These are phyloP conservation scores for Colletotrichum endophyticum DNA, from an alignment of 2,329 filamentous ascomycete species.

Conservation along the genomic window DNA sequence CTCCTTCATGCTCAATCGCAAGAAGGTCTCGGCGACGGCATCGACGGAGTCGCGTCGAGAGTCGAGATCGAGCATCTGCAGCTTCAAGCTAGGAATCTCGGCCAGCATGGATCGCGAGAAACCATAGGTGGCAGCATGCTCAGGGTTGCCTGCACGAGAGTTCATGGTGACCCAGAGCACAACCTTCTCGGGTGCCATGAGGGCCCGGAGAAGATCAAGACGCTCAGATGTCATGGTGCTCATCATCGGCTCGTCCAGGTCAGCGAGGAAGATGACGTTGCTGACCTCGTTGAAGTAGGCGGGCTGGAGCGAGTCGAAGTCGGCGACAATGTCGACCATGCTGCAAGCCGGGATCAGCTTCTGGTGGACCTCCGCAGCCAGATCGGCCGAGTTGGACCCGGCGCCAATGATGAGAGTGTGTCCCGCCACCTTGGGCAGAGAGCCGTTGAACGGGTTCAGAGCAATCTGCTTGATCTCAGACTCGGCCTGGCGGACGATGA, in stretches of 20 bases:
- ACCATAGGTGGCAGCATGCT: conserved; percentile 23
- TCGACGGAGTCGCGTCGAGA: background rate
- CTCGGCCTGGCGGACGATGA: conserved; percentile 42
- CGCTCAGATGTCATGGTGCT: conserved; percentile 35
- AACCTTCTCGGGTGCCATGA: conserved; percentile 19
- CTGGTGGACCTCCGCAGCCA: conserved; percentile 24
- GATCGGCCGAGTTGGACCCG: background rate
- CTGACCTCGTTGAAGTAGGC: conserved; percentile 20
- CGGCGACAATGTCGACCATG: conserved; percentile 17
- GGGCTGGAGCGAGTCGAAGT: conserved; percentile 28
- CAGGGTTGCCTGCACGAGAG: conserved; percentile 21
- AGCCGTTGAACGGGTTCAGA: conserved; percentile 18
- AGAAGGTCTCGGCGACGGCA: conserved; percentile 9
- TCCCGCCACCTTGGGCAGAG: conserved; percentile 18
- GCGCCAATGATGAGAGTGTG: conserved; percentile 38
- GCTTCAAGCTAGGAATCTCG: conserved; percentile 19
- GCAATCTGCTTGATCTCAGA: conserved; percentile 23
- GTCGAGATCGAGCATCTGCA: conserved; percentile 22
- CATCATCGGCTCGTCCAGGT: conserved; percentile 28
- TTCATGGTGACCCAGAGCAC: conserved; percentile 29
- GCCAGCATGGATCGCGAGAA: conserved; percentile 18
- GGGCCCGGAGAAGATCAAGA: conserved; percentile 20
- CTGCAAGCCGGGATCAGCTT: conserved; percentile 26
- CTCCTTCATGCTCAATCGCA: conserved; percentile 6
- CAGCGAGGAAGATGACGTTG: conserved; percentile 13